A percentile compares a stretch with the other conserved stretches of the same genome.
These are phyloP conservation scores for Ajuga chamaepitys DNA, from an alignment of 257 asterid genomes.

Conservation along the genomic window DNA sequence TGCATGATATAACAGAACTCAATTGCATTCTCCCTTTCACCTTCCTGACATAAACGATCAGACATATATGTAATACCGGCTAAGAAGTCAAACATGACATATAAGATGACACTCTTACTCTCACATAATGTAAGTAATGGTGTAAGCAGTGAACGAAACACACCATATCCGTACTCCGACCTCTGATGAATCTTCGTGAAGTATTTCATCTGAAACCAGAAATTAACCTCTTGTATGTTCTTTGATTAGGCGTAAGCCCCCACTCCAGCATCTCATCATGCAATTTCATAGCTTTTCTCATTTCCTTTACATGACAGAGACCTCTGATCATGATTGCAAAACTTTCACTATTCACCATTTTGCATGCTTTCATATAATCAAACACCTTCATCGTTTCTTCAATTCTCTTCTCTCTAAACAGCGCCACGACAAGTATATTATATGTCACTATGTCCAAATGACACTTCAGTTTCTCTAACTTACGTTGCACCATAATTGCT, in stretches of 20 bases:
- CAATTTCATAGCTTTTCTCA: slow-evolving; percentile 65
- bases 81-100: no score
- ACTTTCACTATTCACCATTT: slow-evolving; percentile 38
- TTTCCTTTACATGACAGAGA: slow-evolving; percentile 46
- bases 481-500: slow-evolving; percentile 56
- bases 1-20: no score
- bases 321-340: slow-evolving; percentile 49
- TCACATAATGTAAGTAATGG: background rate
- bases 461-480: slow-evolving; percentile 35
- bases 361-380: slow-evolving; percentile 43
- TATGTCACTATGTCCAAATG: slow-evolving; percentile 35
- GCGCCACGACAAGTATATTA: slow-evolving; percentile 33
- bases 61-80: no score
- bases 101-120: background rate
- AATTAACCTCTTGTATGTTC: slow-evolving; percentile 51
- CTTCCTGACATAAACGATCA: no score
- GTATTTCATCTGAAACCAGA: slow-evolving; percentile 47
- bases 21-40: no score
- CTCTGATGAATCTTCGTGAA: background rate
- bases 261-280: slow-evolving; percentile 70
- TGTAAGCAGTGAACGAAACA: background rate
- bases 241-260: slow-evolving; percentile 60
- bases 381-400: slow-evolving; percentile 51
- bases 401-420: slow-evolving; percentile 33
- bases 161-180: background rate